Percentiles rank a stretch among this genome's conserved stretches.
These are phyloP conservation scores for Diversispora epigaea DNA, from an alignment of 192 early-diverging fungal genomes.

Conservation along the genomic window DNA sequence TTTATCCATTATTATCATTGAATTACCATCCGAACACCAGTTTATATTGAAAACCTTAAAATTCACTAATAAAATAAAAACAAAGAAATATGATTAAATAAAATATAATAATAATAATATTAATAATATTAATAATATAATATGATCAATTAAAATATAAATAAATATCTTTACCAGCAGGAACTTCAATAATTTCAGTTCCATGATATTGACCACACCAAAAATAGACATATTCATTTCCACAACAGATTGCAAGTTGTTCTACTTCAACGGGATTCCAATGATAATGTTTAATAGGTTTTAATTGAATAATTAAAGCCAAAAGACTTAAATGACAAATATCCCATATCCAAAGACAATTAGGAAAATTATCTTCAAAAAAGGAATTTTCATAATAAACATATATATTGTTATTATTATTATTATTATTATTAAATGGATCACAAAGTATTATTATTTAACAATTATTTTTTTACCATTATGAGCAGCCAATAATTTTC, in stretches of 20 bases:
- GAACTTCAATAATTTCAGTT: slow-evolving; percentile 52
- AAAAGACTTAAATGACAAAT: slow-evolving; percentile 44
- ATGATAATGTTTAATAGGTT: slow-evolving; percentile 51
- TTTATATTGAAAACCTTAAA: too few relatives aligned
- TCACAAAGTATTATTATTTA: not conserved
- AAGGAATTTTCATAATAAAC: not conserved
- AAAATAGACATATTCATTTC: slow-evolving; percentile 59
- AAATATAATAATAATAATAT: too few relatives aligned
- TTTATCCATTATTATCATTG: too few relatives aligned
- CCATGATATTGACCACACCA: slow-evolving; percentile 43
- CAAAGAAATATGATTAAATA: slow-evolving; percentile 24
- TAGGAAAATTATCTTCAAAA: slow-evolving; percentile 71
- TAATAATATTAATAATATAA: not conserved
- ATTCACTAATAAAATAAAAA: slow-evolving; percentile 42
- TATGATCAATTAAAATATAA: slow-evolving; percentile 10
- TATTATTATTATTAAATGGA: slow-evolving; percentile 1
- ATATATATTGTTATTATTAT: not conserved
- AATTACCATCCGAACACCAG: too few relatives aligned
- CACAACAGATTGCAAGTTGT: slow-evolving; percentile 61
- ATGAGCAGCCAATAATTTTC: slow-evolving; percentile 55
- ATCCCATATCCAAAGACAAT: slow-evolving; percentile 75
- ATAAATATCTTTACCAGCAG: slow-evolving; percentile 42
- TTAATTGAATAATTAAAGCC: slow-evolving; percentile 59
- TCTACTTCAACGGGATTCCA: slow-evolving; percentile 71
- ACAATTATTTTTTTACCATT: slow-evolving; percentile 58